A percentile compares a stretch with the other conserved stretches of the same genome.
Evolutionary conservation across 306 rosid species (phyloP).

Genomic region (Abrus pulchellus): DNA sequence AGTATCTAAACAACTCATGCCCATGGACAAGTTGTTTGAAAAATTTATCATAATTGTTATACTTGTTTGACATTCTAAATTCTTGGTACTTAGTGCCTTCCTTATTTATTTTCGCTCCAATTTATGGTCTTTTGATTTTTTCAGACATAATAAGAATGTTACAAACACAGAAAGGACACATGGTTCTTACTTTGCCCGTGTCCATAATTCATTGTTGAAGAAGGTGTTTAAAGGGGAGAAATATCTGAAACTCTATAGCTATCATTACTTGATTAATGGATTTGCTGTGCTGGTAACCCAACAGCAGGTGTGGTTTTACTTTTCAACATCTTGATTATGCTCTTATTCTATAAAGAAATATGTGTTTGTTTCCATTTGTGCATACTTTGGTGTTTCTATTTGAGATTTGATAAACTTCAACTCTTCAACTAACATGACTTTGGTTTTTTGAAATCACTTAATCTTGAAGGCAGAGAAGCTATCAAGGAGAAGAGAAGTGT

Average conservation of each 20-base stretch:
- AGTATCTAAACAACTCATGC: constrained; percentile 2
- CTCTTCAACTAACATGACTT: neutral
- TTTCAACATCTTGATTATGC: constrained; percentile 26
- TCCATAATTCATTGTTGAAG: constrained; percentile 85
- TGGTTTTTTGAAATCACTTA: constrained; percentile 32
- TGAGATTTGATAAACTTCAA: constrained; percentile 20
- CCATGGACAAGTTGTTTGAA: constrained; percentile 27
- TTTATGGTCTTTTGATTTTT: neutral
- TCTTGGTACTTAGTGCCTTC: neutral
- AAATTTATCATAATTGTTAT: neutral
- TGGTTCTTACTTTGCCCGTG: constrained; percentile 64
- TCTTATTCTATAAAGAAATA: neutral
- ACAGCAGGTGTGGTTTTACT: constrained; percentile 68
- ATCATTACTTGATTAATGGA: constrained; percentile 95
- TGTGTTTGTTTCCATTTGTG: constrained; percentile 18
- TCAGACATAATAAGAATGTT: constrained; percentile 60
- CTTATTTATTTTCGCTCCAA: constrained; percentile 13
- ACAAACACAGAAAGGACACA: constrained; percentile 56
- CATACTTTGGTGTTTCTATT: constrained; percentile 4
- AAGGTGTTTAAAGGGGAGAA: constrained; percentile 80
- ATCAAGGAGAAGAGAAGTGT: constrained; percentile 87
- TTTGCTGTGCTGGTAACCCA: constrained; percentile 86
- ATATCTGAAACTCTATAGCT: constrained; percentile 94
- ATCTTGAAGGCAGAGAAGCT: constrained; percentile 78
- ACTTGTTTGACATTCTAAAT: constrained; percentile 27